Evolutionary conservation across 352 stramenopile species (phyloP).

Genomic region (Globisporangium parvum): DNA sequence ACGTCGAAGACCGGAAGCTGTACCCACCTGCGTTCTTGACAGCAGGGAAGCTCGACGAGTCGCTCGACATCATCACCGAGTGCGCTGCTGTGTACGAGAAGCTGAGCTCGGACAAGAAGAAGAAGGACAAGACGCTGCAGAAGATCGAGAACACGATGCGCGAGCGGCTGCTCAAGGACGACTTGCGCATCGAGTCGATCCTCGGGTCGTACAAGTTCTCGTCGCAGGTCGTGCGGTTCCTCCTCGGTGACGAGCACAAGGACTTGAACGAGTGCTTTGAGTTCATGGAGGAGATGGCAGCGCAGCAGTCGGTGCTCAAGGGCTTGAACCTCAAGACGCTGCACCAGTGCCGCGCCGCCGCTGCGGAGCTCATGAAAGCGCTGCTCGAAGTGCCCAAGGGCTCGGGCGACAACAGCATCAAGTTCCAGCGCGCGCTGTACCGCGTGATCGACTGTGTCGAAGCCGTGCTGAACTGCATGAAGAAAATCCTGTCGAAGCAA

Average conservation of each 20-base stretch:
- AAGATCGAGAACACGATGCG: slow-evolving; percentile 86
- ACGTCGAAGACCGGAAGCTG: slow-evolving; percentile 67
- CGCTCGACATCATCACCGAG: slow-evolving; percentile 79
- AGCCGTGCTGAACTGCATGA: slow-evolving; percentile 75
- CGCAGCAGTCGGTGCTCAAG: slow-evolving; percentile 71
- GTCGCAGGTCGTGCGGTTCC: slow-evolving; percentile 69
- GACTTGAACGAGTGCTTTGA: slow-evolving; percentile 81
- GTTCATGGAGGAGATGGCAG: slow-evolving; percentile 82
- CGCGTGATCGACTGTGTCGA: slow-evolving; percentile 83
- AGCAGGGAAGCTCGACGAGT: slow-evolving; percentile 83
- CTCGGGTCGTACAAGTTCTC: slow-evolving; percentile 86
- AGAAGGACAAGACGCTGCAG: slow-evolving; percentile 83
- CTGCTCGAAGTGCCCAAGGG: slow-evolving; percentile 77
- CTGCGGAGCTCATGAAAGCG: slow-evolving; percentile 81
- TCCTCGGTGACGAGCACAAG: slow-evolving; percentile 80
- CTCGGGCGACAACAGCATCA: slow-evolving; percentile 74
- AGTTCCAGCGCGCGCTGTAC: slow-evolving; percentile 83
- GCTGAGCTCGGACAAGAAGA: slow-evolving; percentile 83
- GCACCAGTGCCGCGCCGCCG: slow-evolving; percentile 59
- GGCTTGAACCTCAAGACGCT: slow-evolving; percentile 78
- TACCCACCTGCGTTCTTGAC: slow-evolving; percentile 85
- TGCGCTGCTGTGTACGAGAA: slow-evolving; percentile 79
- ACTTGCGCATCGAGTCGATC: slow-evolving; percentile 76
- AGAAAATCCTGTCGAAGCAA: slow-evolving; percentile 80
- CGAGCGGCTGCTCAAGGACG: slow-evolving; percentile 78